Evolutionary conservation across 331 rosid species (phyloP).

Genomic region (Telfairia occidentalis): DNA sequence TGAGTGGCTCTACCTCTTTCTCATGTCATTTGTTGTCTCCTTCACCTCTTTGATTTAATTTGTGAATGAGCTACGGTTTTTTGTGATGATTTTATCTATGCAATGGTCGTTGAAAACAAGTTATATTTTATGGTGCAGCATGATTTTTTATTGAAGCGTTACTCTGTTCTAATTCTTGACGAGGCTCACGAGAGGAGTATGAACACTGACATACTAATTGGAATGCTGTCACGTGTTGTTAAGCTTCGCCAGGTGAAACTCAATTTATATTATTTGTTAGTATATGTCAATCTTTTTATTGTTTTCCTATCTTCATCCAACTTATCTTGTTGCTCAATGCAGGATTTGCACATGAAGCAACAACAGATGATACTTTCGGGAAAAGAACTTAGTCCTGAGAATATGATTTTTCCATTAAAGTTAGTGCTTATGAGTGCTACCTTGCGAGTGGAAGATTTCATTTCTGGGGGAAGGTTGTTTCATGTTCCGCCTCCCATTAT

Average conservation of each 20-base stretch:
- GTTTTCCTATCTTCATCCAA: background rate
- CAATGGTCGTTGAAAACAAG: constrained; percentile 11
- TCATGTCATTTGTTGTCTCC: background rate
- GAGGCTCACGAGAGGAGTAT: constrained; percentile 99
- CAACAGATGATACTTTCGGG: constrained; percentile 36
- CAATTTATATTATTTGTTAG: constrained; percentile 5
- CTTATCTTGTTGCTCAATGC: constrained; percentile 16
- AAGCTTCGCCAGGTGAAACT: constrained; percentile 44
- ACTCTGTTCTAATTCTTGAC: constrained; percentile 74
- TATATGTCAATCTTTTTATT: constrained; percentile 2
- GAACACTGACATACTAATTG: constrained; percentile 85
- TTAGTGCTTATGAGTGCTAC: constrained; percentile 98
- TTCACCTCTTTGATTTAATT: background rate
- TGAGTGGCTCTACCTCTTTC: background rate
- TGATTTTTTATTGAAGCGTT: constrained; percentile 67
- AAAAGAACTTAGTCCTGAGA: constrained; percentile 33
- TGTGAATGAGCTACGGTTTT: background rate
- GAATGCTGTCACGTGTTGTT: constrained; percentile 81
- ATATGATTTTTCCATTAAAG: constrained; percentile 58
- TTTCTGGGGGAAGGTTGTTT: constrained; percentile 51
- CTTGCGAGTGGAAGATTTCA: constrained; percentile 76
- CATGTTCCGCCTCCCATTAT: constrained; percentile 56
- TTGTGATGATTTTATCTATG: constrained; percentile 6
- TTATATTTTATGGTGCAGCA: constrained; percentile 33
- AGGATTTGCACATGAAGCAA: constrained; percentile 47